phyloP scores from a whole-genome alignment of 208 protist species.

The Crithidia fasciculata region DNA sequence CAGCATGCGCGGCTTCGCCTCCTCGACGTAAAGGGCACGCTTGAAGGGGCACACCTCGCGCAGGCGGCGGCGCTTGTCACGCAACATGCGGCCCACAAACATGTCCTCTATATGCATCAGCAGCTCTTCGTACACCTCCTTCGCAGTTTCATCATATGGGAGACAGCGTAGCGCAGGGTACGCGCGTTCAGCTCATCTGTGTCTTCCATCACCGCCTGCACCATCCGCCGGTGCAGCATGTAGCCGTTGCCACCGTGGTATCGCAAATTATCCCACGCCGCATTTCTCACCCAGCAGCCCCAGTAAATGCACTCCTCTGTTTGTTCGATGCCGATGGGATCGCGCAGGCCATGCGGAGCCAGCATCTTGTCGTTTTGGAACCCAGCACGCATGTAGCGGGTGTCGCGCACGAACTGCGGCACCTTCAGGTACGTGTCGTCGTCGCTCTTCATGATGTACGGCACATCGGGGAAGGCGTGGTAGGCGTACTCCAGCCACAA shows the following conservation, averaged over 20 bases:
- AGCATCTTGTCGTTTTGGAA: neutral
- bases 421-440: constrained; percentile 47
- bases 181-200: neutral
- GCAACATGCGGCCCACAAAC: constrained; percentile 11
- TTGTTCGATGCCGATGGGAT: neutral
- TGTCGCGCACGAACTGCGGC: constrained; percentile 40
- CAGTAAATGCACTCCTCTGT: constrained; percentile 13
- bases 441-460: constrained; percentile 41
- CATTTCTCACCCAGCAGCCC: neutral
- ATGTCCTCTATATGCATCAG: constrained; percentile 2
- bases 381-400: constrained; percentile 18
- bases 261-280: neutral
- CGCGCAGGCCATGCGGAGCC: neutral
- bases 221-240: constrained; percentile 1
- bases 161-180: neutral
- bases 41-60: neutral
- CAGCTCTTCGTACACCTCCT: neutral
- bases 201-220: neutral
- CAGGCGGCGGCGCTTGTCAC: neutral
- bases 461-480: constrained; percentile 24
- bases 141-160: neutral
- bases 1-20: neutral
- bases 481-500: constrained; percentile 35
- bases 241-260: neutral
- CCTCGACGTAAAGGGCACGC: neutral